Conservation (phyloP, 176 grass and related monocot species). For the Aegilops bicornis region DNA sequence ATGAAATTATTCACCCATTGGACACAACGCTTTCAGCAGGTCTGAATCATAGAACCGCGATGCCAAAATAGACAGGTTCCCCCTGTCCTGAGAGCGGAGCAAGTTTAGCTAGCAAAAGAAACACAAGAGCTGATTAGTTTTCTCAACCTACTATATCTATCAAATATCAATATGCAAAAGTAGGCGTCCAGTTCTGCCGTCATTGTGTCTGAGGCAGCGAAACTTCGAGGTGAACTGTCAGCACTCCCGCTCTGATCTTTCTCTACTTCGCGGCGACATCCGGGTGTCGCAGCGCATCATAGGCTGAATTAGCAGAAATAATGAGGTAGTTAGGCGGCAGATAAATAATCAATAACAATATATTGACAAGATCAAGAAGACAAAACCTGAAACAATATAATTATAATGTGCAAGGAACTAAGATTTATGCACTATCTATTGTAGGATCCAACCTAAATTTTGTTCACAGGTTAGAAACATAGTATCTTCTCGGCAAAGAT, state of each 20-base stretch:
- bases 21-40: background rate
- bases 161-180: background rate
- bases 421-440: background rate
- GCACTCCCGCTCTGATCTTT: background rate
- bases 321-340: background rate
- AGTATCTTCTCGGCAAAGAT: background rate
- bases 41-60: background rate
- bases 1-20: background rate
- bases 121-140: background rate
- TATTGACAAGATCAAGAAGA: background rate
- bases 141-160: background rate
- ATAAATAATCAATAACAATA: background rate
- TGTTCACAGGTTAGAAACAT: background rate
- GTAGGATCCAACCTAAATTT: background rate
- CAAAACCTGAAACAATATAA: background rate
- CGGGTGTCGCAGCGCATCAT: background rate
- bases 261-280: background rate
- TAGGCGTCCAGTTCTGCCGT: background rate
- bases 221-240: background rate
- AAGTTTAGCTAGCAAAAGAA: constrained; percentile 1
- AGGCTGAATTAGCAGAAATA: background rate
- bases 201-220: background rate
- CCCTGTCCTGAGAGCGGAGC: background rate
- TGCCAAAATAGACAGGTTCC: background rate
- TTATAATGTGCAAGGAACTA: background rate